These are phyloP conservation scores for Gliomastix tumulicola DNA, from an alignment of 2,329 filamentous ascomycete species.

Conservation along the genomic window DNA sequence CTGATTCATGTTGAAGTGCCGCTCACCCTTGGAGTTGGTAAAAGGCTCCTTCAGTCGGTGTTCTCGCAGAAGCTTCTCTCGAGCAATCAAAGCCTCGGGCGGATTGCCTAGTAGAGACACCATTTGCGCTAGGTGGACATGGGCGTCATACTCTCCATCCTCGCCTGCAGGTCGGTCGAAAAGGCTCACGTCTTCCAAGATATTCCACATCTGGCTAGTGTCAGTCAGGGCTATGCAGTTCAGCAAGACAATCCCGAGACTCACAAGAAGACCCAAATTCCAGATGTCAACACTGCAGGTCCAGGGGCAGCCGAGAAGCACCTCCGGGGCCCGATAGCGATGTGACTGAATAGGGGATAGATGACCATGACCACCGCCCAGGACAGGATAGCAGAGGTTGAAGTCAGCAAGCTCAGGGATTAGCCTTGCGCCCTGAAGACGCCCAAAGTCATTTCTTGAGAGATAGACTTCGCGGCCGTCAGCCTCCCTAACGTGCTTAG, in stretches of 20 bases:
- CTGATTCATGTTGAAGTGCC: slow-evolving; percentile 11
- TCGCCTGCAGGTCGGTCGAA: slow-evolving; percentile 9
- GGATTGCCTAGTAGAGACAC: slow-evolving; percentile 9
- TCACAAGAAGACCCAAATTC: slow-evolving; percentile 12
- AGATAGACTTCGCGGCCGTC: slow-evolving; percentile 8
- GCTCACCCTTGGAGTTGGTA: neutral
- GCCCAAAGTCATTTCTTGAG: slow-evolving; percentile 9
- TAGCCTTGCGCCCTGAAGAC: slow-evolving; percentile 4
- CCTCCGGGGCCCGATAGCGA: slow-evolving; percentile 13
- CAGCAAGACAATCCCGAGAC: neutral
- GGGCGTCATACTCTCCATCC: slow-evolving; percentile 11
- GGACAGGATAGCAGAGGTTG: slow-evolving; percentile 8
- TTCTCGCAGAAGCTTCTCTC: slow-evolving; percentile 7
- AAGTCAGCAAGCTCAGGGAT: slow-evolving; percentile 11
- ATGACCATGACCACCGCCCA: slow-evolving; percentile 4
- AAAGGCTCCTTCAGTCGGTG: neutral
- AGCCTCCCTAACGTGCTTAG: slow-evolving; percentile 7
- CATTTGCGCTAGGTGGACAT: slow-evolving; percentile 13
- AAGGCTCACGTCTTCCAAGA: slow-evolving; percentile 9
- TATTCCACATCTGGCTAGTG: slow-evolving; percentile 15
- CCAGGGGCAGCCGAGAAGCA: slow-evolving; percentile 12
- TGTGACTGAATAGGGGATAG: slow-evolving; percentile 12
- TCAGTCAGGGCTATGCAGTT: neutral
- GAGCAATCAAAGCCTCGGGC: slow-evolving; percentile 5
- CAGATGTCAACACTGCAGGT: slow-evolving; percentile 11